Conservation (phyloP, 306 rosid species). For the Cucurbita ficifolia region DNA sequence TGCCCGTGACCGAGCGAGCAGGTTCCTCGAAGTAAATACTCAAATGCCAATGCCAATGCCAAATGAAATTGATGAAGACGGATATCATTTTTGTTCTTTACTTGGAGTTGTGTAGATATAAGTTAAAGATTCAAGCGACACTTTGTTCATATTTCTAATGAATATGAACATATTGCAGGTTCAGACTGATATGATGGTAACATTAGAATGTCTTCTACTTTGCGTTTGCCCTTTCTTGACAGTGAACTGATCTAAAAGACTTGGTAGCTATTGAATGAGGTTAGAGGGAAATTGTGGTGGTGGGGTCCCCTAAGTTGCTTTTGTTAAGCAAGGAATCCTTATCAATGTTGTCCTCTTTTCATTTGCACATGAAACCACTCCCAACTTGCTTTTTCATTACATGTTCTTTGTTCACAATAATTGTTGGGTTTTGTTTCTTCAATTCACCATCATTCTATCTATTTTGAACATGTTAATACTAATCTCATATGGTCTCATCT, state of each 20-base stretch:
- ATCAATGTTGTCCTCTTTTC: background rate
- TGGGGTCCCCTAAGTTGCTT: background rate
- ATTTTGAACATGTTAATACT: background rate
- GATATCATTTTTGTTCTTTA: background rate
- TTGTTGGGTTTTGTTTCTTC: constrained; percentile 4
- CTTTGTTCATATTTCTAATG: background rate
- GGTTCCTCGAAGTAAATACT: background rate
- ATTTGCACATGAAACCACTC: constrained; percentile 7
- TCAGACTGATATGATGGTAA: background rate
- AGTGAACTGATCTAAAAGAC: background rate
- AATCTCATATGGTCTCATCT: background rate
- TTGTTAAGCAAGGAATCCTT: constrained; percentile 2
- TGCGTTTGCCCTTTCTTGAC: constrained; percentile 1
- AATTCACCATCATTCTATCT: background rate
- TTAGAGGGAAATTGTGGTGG: background rate
- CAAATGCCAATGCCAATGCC: background rate
- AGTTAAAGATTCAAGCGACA: background rate
- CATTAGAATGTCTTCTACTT: constrained; percentile 4
- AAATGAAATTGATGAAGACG: background rate
- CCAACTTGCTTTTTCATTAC: constrained; percentile 7
- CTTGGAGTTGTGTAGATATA: background rate
- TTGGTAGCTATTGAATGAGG: background rate
- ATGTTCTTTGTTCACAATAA: constrained; percentile 5
- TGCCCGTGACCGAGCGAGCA: background rate
- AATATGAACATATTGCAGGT: background rate